phyloP scores from a whole-genome alignment of 306 rosid genomes.

The Vicia villosa region DNA sequence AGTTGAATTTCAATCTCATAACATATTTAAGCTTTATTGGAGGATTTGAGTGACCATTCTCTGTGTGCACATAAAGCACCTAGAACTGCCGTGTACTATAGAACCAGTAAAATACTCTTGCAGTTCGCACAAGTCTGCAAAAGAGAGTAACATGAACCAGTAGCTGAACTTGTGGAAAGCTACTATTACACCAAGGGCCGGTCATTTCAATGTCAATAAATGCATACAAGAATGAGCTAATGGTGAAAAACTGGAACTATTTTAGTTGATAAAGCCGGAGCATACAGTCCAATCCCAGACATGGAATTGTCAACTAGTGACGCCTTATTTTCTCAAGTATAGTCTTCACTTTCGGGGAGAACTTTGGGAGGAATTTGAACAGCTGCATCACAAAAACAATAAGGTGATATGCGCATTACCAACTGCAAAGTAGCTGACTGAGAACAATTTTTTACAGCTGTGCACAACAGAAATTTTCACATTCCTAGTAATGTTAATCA shows the following conservation, averaged over 20 bases:
- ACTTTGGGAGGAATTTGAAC: slow-evolving; percentile 84
- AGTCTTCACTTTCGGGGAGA: slow-evolving; percentile 80
- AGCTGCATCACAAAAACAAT: slow-evolving; percentile 55
- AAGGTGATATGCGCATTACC: slow-evolving; percentile 1
- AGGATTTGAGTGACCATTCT: slow-evolving; percentile 9
- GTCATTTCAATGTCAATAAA: slow-evolving; percentile 35
- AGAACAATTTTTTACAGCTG: slow-evolving; percentile 3
- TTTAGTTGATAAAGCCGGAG: slow-evolving; percentile 11
- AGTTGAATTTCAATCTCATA: neutral
- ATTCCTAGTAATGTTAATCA: neutral
- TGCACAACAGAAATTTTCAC: slow-evolving; percentile 8
- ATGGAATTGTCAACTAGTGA: slow-evolving; percentile 54
- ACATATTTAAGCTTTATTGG: neutral
- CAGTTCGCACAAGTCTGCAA: neutral
- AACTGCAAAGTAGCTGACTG: slow-evolving; percentile 10
- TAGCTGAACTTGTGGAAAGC: slow-evolving; percentile 25
- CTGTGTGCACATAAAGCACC: neutral
- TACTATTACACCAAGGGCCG: slow-evolving; percentile 25
- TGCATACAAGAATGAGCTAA: slow-evolving; percentile 36
- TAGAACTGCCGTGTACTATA: neutral
- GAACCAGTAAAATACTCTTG: neutral
- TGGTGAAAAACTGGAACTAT: slow-evolving; percentile 28
- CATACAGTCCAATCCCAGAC: slow-evolving; percentile 26
- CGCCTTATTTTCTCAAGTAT: slow-evolving; percentile 83
- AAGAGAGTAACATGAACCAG: slow-evolving; percentile 24